Conservation (phyloP, 2,329 filamentous ascomycete species). For the Penicillium olsonii region DNA sequence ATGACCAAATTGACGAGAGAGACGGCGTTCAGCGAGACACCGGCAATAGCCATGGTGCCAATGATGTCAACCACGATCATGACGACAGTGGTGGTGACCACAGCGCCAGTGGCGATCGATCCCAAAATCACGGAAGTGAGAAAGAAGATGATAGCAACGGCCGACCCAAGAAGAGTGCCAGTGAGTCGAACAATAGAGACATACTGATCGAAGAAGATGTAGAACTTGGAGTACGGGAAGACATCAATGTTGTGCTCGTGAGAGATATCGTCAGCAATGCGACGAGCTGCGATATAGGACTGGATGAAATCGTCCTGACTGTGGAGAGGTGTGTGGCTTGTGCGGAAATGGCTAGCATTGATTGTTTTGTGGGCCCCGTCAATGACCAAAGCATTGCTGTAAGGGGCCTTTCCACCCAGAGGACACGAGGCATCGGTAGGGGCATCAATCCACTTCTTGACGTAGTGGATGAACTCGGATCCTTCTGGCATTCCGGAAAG, state of each 20-base stretch:
- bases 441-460: conserved; percentile 76
- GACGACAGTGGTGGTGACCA: conserved; percentile 81
- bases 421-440: conserved; percentile 84
- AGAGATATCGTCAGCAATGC: conserved; percentile 77
- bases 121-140: conserved; percentile 81
- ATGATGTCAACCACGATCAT: conserved; percentile 96
- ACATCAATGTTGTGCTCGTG: conserved; percentile 73
- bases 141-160: conserved; percentile 80
- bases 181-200: conserved; percentile 79
- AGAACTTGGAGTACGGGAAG: conserved; percentile 96
- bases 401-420: conserved; percentile 83
- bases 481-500: conserved; percentile 90
- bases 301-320: conserved; percentile 91
- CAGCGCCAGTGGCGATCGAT: conserved; percentile 74
- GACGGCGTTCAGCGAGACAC: conserved; percentile 90
- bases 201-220: conserved; percentile 99
- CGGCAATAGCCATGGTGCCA: conserved; percentile 86
- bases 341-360: conserved; percentile 86
- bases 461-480: conserved; percentile 84
- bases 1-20: conserved; percentile 96
- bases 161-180: conserved; percentile 75
- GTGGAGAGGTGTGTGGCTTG: conserved; percentile 80
- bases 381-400: conserved; percentile 79
- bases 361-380: conserved; percentile 68
- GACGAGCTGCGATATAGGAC: conserved; percentile 83